Percentiles rank a stretch among this genome's conserved stretches.
These are phyloP conservation scores for Taxillus chinensis DNA, from an alignment of 164 flowering plant genomes.

Conservation along the genomic window DNA sequence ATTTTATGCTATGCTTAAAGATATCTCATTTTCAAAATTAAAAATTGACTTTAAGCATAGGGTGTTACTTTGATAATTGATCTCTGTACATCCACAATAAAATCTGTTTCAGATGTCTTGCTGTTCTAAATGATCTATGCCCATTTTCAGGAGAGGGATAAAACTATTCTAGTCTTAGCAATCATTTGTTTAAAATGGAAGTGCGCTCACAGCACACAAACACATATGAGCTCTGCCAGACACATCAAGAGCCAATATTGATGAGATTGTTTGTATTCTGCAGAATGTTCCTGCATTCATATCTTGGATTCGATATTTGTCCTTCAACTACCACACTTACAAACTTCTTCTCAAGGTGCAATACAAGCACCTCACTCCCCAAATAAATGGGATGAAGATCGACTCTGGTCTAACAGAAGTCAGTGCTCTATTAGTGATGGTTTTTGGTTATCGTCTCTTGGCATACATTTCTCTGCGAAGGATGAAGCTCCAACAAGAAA, in stretches of 20 bases:
- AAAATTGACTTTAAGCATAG: no score
- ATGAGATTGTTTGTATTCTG: background rate
- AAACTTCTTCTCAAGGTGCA: slow-evolving; percentile 23
- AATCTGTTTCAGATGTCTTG: background rate
- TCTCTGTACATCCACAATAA: no score
- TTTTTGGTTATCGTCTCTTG: slow-evolving; percentile 23
- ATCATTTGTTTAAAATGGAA: background rate
- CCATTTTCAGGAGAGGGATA: background rate
- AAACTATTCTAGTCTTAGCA: background rate
- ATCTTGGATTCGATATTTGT: slow-evolving; percentile 27
- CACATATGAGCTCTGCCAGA: background rate
- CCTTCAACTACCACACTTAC: slow-evolving; percentile 31
- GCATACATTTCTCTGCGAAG: slow-evolving; percentile 23
- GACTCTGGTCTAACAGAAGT: slow-evolving; percentile 11
- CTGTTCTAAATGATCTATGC: background rate
- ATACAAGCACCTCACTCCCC: slow-evolving; percentile 10
- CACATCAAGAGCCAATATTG: background rate
- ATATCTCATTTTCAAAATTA: no score
- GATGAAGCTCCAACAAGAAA: slow-evolving; percentile 13
- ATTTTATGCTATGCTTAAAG: no score
- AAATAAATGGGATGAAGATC: slow-evolving; percentile 6
- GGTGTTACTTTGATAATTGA: no score
- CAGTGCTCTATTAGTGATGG: slow-evolving; percentile 22
- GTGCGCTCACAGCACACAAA: background rate
- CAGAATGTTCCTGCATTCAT: slow-evolving; percentile 33